Evolutionary conservation across 176 grass and related monocot species (phyloP).

Genomic region (Triticum aestivum): DNA sequence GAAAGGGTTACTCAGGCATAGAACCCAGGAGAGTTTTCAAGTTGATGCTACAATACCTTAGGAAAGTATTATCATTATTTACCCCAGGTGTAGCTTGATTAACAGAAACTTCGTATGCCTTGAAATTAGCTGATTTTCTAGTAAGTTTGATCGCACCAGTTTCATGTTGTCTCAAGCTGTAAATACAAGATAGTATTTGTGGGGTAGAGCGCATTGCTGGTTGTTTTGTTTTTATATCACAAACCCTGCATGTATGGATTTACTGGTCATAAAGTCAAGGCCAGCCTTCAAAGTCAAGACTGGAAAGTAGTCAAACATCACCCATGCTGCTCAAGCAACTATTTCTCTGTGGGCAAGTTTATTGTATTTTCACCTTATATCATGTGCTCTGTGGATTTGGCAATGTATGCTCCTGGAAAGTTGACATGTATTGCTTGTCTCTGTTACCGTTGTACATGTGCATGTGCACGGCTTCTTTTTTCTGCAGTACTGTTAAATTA

Average conservation of each 20-base stretch:
- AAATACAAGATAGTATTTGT: neutral
- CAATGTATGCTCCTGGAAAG: neutral
- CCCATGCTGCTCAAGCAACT: neutral
- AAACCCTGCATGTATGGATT: neutral
- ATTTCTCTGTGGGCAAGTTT: neutral
- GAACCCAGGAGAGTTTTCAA: neutral
- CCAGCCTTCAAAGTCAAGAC: neutral
- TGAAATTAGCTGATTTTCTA: slow-evolving; percentile 14
- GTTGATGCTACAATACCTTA: neutral
- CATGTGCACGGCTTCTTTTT: neutral
- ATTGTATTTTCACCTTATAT: neutral
- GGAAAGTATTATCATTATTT: neutral
- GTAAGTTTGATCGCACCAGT: neutral
- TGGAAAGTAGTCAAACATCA: neutral
- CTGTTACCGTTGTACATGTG: neutral
- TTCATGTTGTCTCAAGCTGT: neutral
- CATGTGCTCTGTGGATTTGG: neutral
- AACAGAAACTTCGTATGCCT: neutral
- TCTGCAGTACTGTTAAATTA: neutral
- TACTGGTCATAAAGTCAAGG: neutral
- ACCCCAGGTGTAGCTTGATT: neutral
- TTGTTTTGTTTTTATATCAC: neutral
- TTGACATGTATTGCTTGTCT: slow-evolving; percentile 4
- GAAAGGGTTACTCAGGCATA: neutral
- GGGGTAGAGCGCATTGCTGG: neutral